Conservation (phyloP, 306 rosid species). For the Glycyrrhiza uralensis region DNA sequence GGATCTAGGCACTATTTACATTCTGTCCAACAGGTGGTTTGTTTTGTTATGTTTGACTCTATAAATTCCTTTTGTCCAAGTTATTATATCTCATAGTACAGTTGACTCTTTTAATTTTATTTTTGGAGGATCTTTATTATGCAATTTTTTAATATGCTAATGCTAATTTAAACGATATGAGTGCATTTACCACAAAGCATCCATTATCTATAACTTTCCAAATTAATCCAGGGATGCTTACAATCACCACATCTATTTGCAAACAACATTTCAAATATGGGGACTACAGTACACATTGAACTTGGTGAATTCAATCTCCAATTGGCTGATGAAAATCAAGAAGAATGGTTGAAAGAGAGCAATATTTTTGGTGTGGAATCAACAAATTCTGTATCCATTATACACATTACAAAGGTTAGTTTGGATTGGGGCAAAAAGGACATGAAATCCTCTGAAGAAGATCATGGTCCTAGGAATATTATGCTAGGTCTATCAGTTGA, state of each 20-base stretch:
- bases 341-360: slow-evolving; percentile 61
- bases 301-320: slow-evolving; percentile 80
- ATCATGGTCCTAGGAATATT: slow-evolving; percentile 41
- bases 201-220: slow-evolving; percentile 31
- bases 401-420: slow-evolving; percentile 71
- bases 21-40: background rate
- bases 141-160: background rate
- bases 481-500: slow-evolving; percentile 65
- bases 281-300: slow-evolving; percentile 66
- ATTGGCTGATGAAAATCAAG: slow-evolving; percentile 76
- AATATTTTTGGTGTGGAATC: slow-evolving; percentile 58
- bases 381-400: slow-evolving; percentile 63
- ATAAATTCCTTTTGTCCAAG: background rate
- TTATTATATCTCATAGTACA: background rate
- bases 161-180: slow-evolving; percentile 12
- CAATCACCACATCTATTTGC: slow-evolving; percentile 73
- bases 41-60: slow-evolving; percentile 1
- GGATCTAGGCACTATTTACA: background rate
- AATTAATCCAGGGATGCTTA: slow-evolving; percentile 79
- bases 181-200: slow-evolving; percentile 4
- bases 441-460: slow-evolving; percentile 58
- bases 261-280: slow-evolving; percentile 68
- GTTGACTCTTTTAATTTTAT: slow-evolving; percentile 5
- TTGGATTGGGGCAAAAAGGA: slow-evolving; percentile 90
- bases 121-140: slow-evolving; percentile 14